Evolutionary conservation across 2,329 filamentous ascomycete genomes (phyloP), one percentile per base, ranked within the genome.

Genomic region (Pezicula rhizophila): DNA sequence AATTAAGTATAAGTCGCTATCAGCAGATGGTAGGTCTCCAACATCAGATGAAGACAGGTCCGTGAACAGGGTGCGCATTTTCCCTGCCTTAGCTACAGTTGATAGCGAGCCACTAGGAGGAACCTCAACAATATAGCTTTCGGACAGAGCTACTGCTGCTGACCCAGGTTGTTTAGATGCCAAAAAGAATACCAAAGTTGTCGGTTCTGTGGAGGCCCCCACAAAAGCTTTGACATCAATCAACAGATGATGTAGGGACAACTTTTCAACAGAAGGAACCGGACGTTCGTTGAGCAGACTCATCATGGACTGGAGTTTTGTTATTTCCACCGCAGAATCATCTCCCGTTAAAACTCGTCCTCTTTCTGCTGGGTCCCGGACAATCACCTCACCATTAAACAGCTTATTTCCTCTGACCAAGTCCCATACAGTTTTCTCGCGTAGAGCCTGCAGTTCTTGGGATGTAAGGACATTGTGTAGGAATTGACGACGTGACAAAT

Each of bases 361-460:
- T 26, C 86, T 80, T 63, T 91, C 84, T 17, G 77, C 78, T 2
- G 93, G 89, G 67, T 95, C 93, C 26, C 93, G 84, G 51, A 99
- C 93, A 64, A 99, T 96, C 42, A 99, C 87, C 64, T 97, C 91
- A 45, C 89, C 89, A 52, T 84, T 89, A 47, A 96, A 85, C 61
- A 97, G 79, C 70, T 96, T 97, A 70, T 99, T 99, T 40, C 92
- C 92, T 39, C 79, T 82, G 2, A 97, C 92, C 44, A 99, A 73
- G 61, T 96, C 89, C 93, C 95, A 99, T 1, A 99, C 90, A 0
- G 90, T 95, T 65, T 87, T 85, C 65, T 96, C 89, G 51, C 93
- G 84, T 52, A 97, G 72, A 34, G 72, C 74, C n/a, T 80, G 75
- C 61, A 95, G 84, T 69, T 99, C 93, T 66, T 87, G 84, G 20